Conservation (phyloP, 2,329 filamentous ascomycete genomes). For the Myriosclerotinia curreyana region DNA sequence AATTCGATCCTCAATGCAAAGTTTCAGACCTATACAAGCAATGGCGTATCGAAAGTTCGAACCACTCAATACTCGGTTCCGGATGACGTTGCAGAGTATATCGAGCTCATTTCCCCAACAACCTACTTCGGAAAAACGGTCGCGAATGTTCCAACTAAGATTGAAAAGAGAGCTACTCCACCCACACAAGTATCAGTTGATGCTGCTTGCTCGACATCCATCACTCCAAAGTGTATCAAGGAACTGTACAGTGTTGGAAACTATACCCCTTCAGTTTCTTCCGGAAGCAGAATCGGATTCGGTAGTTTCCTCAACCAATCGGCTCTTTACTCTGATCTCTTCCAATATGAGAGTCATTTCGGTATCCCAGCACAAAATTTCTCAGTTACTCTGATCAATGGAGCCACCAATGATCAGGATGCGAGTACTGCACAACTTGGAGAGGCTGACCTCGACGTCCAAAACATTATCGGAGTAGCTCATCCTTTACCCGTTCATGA, state of each 20-base stretch:
- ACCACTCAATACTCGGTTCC: constrained; percentile 35
- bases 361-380: constrained; percentile 47
- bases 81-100: constrained; percentile 27
- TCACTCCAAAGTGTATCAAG: constrained; percentile 50
- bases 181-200: constrained; percentile 19
- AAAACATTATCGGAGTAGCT: constrained; percentile 52
- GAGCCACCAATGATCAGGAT: constrained; percentile 44
- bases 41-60: constrained; percentile 42
- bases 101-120: constrained; percentile 36
- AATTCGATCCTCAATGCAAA: constrained; percentile 52
- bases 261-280: constrained; percentile 45
- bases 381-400: constrained; percentile 43
- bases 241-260: constrained; percentile 48
- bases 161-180: not conserved
- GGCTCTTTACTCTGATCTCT: constrained; percentile 48
- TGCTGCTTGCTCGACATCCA: constrained; percentile 36
- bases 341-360: constrained; percentile 40
- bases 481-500: constrained; percentile 53
- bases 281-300: constrained; percentile 50
- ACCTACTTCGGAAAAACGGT: constrained; percentile 34
- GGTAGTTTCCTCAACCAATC: constrained; percentile 52
- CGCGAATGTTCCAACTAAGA: constrained; percentile 18
- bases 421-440: constrained; percentile 22
- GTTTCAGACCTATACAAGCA: constrained; percentile 51
- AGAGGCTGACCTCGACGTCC: constrained; percentile 46